phyloP scores from a whole-genome alignment of 768 basidiomycete species.

The Dentipellis sp. region DNA sequence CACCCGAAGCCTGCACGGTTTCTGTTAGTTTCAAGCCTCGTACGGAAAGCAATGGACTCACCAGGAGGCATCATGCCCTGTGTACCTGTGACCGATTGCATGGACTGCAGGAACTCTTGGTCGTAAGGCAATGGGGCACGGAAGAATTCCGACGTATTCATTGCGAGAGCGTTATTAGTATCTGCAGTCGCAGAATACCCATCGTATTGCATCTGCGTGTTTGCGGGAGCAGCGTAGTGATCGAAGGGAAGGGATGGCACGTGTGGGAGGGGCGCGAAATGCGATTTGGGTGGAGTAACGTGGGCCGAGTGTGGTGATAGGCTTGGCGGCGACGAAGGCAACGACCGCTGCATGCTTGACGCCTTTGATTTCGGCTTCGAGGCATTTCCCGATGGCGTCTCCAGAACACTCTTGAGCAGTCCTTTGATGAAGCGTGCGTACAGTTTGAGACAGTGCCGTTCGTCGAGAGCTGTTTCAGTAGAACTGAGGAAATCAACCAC shows the following conservation, averaged over 20 bases:
- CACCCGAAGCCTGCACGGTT: slow-evolving; percentile 8
- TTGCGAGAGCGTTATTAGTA: slow-evolving; percentile 2
- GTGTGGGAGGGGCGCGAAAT: slow-evolving; percentile 13
- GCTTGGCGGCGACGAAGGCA: not conserved
- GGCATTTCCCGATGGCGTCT: not conserved
- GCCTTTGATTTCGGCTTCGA: not conserved
- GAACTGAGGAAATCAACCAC: slow-evolving; percentile 19
- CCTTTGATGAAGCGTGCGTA: slow-evolving; percentile 23
- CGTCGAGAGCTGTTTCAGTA: slow-evolving; percentile 22
- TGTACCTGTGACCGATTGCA: slow-evolving; percentile 10
- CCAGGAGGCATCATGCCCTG: slow-evolving; percentile 10
- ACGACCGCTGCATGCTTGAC: not conserved
- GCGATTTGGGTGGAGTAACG: not conserved
- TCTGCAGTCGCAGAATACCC: not conserved
- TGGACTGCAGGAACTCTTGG: slow-evolving; percentile 11
- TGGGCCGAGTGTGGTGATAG: not conserved
- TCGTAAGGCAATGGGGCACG: slow-evolving; percentile 12
- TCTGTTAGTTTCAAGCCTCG: not conserved
- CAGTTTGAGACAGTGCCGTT: slow-evolving; percentile 22
- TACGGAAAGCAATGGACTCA: not conserved
- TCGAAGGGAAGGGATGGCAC: slow-evolving; percentile 9
- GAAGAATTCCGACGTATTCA: slow-evolving; percentile 12
- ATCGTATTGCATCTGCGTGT: not conserved
- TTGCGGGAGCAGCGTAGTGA: slow-evolving; percentile 7
- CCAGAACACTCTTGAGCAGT: slow-evolving; percentile 15